phyloP scores from a whole-genome alignment of 192 early-diverging fungal genomes.

The Linderina pennispora region DNA sequence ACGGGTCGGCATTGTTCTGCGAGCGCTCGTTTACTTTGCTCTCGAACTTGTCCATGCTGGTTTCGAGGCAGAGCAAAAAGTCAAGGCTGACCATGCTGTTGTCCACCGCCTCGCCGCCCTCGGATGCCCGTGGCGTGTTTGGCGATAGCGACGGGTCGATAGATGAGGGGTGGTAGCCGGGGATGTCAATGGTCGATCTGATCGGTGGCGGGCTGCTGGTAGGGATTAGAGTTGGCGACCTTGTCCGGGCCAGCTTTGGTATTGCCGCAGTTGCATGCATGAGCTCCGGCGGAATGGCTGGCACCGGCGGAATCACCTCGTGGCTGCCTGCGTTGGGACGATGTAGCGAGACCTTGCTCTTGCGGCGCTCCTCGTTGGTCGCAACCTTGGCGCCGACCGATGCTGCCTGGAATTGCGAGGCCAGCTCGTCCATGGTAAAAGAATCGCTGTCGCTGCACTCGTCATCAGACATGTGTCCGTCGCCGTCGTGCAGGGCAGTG shows the following conservation, averaged over 20 bases:
- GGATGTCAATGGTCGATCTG: slow-evolving; percentile 29
- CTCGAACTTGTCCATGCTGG: slow-evolving; percentile 33
- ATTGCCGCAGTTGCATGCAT: slow-evolving; percentile 4
- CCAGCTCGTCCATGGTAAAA: slow-evolving; percentile 41
- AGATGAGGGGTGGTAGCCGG: background rate
- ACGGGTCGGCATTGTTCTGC: background rate
- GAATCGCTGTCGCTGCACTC: slow-evolving; percentile 13
- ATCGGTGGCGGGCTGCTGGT: background rate
- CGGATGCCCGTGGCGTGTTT: slow-evolving; percentile 17
- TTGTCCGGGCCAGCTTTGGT: too few species aligned
- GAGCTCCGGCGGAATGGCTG: slow-evolving; percentile 3
- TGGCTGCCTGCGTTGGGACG: too few species aligned
- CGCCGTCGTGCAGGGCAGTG: slow-evolving; percentile 1
- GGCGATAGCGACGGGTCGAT: too few species aligned
- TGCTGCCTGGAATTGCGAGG: slow-evolving; percentile 35
- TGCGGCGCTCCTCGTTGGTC: slow-evolving; percentile 44
- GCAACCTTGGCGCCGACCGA: slow-evolving; percentile 38
- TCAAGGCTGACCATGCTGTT: slow-evolving; percentile 41
- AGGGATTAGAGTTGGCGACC: too few species aligned
- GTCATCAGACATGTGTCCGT: slow-evolving; percentile 4
- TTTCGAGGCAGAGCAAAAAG: slow-evolving; percentile 37
- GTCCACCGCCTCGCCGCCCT: slow-evolving; percentile 38
- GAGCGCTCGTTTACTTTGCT: slow-evolving; percentile 3
- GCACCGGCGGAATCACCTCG: too few species aligned
- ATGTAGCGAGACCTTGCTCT: slow-evolving; percentile 37